Evolutionary conservation across 768 basidiomycete genomes (phyloP), one percentile per base, ranked within the genome.

Genomic region (Tylopilus subfusipes): DNA sequence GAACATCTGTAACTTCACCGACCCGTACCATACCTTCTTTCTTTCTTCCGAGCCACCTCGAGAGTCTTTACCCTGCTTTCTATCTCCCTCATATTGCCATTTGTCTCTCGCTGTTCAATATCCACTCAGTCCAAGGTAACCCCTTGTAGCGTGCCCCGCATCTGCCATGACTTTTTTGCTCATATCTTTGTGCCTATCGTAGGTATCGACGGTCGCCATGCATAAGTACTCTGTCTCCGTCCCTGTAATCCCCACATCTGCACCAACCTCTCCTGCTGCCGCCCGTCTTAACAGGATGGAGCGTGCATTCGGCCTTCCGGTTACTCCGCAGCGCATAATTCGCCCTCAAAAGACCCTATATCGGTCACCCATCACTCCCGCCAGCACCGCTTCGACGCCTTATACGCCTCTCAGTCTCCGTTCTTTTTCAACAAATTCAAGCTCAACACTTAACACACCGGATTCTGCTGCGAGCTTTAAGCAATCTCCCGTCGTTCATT

Each of bases 371-470:
- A 68, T 78, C 48, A 85, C 85, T 14, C 84, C 86, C 22, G 76
- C 78, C 50, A 84, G 75, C 50, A 70, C 69, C 18, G 48, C 64
- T 40, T 78, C 77, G 21, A 74, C 85, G 19, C 84, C 86, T 9
- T 86, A 85, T 68, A 86, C 85, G 4, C 85, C 86, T 29, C 76
- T 85, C 63, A 86, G 85, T 63, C 76, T 86, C 40, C 82, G 82
- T 58, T 88, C 86, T 7, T 77, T 80, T 57, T 73, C 79, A 38
- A 77, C 79, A 43, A 75, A 82, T 31, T 80, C 77, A 57, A 75
- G 78, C 27, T 72, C 71, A 8, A 74, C 76, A 3, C 59, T 88
- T 30, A 84, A 80, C 25, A 88, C 87, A 4, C 86, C 86, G 5
- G 81, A 64, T 48, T 70, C 66, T 10, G 67, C 65, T 44, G 60